Evolutionary conservation across 129 eudicot genomes (phyloP).

Genomic region (Artemisia argyi): DNA sequence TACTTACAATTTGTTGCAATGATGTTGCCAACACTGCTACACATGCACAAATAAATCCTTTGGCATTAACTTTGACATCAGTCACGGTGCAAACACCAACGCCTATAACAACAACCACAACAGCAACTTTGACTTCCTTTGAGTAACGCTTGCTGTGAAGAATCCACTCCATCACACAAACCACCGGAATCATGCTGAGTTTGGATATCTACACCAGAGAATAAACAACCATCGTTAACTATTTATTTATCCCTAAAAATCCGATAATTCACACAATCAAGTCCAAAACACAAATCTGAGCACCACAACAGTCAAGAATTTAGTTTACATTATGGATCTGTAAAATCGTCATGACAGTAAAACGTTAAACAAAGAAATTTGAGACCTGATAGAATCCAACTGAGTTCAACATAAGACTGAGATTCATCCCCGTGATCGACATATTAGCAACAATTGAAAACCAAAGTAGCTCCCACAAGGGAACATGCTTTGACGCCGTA

Average conservation of each 20-base stretch:
- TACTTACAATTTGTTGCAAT: slow-evolving; percentile 82
- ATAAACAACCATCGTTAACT: not conserved
- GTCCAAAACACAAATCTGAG: too few relatives aligned
- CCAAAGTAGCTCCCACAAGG: slow-evolving; percentile 90
- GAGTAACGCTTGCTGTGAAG: slow-evolving; percentile 64
- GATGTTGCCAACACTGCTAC: slow-evolving; percentile 77
- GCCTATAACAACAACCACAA: slow-evolving; percentile 78
- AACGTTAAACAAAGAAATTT: not conserved
- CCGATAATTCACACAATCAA: too few relatives aligned
- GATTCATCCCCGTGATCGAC: slow-evolving; percentile 92
- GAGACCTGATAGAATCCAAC: slow-evolving; percentile 66
- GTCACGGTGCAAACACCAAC: slow-evolving; percentile 96
- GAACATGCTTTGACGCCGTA: slow-evolving; percentile 79
- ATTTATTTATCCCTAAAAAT: not conserved
- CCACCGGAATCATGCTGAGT: slow-evolving; percentile 93
- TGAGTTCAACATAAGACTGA: slow-evolving; percentile 86
- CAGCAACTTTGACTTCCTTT: slow-evolving; percentile 62
- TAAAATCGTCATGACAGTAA: not conserved
- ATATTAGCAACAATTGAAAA: slow-evolving; percentile 85
- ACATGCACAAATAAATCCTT: slow-evolving; percentile 78
- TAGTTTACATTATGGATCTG: not conserved
- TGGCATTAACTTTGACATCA: slow-evolving; percentile 79
- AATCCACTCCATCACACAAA: slow-evolving; percentile 80
- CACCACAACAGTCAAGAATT: not conserved
- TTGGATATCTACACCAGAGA: slow-evolving; percentile 55